Evolutionary conservation across 768 basidiomycete genomes (phyloP), one percentile per base, ranked within the genome.

Genomic region (Paxillus rubicundulus): DNA sequence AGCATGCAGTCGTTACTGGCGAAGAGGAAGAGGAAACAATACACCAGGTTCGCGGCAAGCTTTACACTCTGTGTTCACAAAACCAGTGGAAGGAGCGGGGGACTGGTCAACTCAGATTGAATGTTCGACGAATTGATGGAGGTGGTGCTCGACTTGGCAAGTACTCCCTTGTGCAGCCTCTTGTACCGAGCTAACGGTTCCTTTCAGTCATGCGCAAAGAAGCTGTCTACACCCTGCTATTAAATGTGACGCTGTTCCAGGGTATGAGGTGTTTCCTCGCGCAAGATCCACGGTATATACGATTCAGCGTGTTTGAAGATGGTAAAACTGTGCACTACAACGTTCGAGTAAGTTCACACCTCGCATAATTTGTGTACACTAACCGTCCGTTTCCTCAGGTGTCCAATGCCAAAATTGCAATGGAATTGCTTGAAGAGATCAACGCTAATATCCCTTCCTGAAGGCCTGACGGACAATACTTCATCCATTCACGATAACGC

Each of bases 1-100:
- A 24, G 37, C 39, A 32, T 58, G 16, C 56, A 89, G 87, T 87
- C 34, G 67, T 77, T 41, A 92, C 89, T 3, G 89, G 89, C 9
- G 89, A 92, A 68, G 89, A 92, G 65, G 87, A 89, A 18, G 89
- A 92, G 61, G 80, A 86, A 50, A 89, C 86, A 6, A 69, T 89
- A 44, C 81, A 82, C 67, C 86, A 87, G 70, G 84, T 86, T 16
- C 81, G 89, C 50, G 88, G 86, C 45, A 92, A 92, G 70, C 69
- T 92, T 18, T 91, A 81, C 64, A 65, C 77, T 21, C 74, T 91
- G 41, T 74, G 78, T 59, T 30, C 71, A 64, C 63, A 82, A 72
- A 67, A 82, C 65, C 76, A 79, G 52, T 92, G 89, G 89, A 87
- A 83, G 62, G 89, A 92, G 63, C 79, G 84, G 45, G 89, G 89